Evolutionary conservation across 768 basidiomycete species (phyloP), one percentile per base, ranked within the genome.

Genomic region (Pleurotus eryngii): DNA sequence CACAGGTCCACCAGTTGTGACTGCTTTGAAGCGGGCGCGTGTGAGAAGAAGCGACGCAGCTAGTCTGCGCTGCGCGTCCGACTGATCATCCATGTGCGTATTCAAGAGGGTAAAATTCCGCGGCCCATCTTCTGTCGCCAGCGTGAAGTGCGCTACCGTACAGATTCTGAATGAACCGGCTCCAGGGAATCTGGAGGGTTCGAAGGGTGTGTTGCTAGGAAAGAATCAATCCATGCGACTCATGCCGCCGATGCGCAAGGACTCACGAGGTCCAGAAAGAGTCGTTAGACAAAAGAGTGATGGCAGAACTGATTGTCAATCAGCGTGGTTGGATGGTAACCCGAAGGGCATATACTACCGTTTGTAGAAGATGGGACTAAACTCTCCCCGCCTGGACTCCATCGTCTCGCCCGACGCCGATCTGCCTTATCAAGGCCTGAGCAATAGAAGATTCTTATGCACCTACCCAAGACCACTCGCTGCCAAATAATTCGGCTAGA

Each of bases 391-490:
- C 75, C 14, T 70, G 57, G 6, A 67, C 67, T 3, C 85, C 85
- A 61, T 87, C 82, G 55, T 84, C 79, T n/a, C 86, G 72, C 0
- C 85, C 86, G 0, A 85, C 83, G 1, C 84, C 85, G 18, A 85
- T 76, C 78, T 82, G 39, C 40, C 4, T 35, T 35, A 35, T 35
- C 30, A 35, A 35, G 30, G 7, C 30, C 30, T 35, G 30, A 35
- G 30, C 30, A 35, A 11, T 11, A 35, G 11, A 35, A 35, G 30
- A 35, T 35, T 11, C 1, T 35, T 35, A 35, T 35, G 2, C 30
- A 9, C 76, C 50, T 55, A 81, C 82, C 79, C 80, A 82, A 14
- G 68, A 75, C 79, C 81, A 88, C 3, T 74, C 74, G 3, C 69
- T 57, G 0, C 85, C 85, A 12, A 88, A 74, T 3, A 87, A 72